These are phyloP conservation scores for Mortierella sp. DNA, from an alignment of 371 early-diverging fungal genomes.

Conservation along the genomic window DNA sequence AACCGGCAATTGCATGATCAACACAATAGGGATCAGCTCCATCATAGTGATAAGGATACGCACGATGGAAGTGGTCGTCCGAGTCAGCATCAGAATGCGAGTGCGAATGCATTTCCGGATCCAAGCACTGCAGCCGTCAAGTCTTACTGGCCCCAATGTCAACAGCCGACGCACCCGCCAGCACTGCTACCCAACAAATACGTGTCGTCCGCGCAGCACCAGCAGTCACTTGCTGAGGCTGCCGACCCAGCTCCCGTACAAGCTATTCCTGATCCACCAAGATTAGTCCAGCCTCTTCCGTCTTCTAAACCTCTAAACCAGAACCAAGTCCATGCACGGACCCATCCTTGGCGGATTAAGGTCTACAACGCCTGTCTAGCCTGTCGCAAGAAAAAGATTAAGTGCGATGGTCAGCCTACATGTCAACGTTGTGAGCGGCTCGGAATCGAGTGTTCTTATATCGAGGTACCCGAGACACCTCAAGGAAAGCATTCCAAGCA, in stretches of 20 bases:
- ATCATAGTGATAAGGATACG: not conserved
- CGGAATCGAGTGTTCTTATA: slow-evolving; percentile 60
- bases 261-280: slow-evolving; percentile 4
- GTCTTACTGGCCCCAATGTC: slow-evolving; percentile 30
- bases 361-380: slow-evolving; percentile 54
- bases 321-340: slow-evolving; percentile 51
- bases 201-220: slow-evolving; percentile 19
- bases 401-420: slow-evolving; percentile 73
- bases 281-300: slow-evolving; percentile 3
- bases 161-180: slow-evolving; percentile 21
- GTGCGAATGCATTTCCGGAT: not conserved
- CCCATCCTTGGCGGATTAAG: slow-evolving; percentile 54
- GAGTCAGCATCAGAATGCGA: not conserved
- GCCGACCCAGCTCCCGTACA: not conserved
- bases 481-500: slow-evolving; percentile 19
- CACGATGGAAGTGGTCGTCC: not conserved
- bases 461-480: slow-evolving; percentile 42
- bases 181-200: slow-evolving; percentile 20
- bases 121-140: not conserved
- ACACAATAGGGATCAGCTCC: slow-evolving; percentile 16
- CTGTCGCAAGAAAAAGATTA: slow-evolving; percentile 74
- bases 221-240: not conserved
- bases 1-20: slow-evolving; percentile 26
- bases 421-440: slow-evolving; percentile 70
- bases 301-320: slow-evolving; percentile 23